These are phyloP conservation scores for Mucor circinelloides DNA, from an alignment of 371 early-diverging fungal species.

Conservation along the genomic window DNA sequence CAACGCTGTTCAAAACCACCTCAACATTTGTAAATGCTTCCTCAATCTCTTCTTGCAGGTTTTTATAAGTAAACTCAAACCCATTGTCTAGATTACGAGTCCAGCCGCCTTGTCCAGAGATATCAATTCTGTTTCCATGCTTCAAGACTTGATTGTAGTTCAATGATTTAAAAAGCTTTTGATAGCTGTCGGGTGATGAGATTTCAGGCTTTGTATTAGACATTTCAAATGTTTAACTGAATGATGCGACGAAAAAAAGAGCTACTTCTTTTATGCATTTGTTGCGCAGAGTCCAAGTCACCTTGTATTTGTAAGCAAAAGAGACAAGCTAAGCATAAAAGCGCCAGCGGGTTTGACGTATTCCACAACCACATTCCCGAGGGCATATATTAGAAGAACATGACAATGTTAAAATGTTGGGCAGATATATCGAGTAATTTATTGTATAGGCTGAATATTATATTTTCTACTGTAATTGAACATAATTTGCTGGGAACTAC, in stretches of 20 bases:
- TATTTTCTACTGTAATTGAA: constrained; percentile 37
- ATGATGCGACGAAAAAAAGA: too few relatives aligned
- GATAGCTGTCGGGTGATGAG: neutral
- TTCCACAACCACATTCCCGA: too few relatives aligned
- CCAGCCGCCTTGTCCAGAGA: constrained; percentile 19
- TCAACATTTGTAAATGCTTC: constrained; percentile 12
- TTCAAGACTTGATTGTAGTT: constrained; percentile 10
- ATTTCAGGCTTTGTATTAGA: neutral
- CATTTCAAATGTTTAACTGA: neutral
- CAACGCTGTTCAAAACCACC: constrained; percentile 1
- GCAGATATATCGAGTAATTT: neutral
- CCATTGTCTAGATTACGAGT: neutral
- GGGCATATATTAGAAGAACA: too few relatives aligned
- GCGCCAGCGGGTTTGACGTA: too few relatives aligned
- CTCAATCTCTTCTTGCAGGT: constrained; percentile 10
- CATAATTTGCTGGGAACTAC: constrained; percentile 84
- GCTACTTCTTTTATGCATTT: neutral
- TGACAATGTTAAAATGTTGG: too few relatives aligned
- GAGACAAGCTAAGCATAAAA: too few relatives aligned
- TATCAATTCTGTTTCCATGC: constrained; percentile 14
- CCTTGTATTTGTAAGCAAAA: too few relatives aligned
- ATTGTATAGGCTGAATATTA: neutral
- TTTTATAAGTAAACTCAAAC: neutral
- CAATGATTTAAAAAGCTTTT: neutral
- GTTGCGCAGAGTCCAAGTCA: neutral